Base-by-base conservation (phyloP, 805 yeast genomes). In the Teunomyces barrocoloradensis region DNA sequence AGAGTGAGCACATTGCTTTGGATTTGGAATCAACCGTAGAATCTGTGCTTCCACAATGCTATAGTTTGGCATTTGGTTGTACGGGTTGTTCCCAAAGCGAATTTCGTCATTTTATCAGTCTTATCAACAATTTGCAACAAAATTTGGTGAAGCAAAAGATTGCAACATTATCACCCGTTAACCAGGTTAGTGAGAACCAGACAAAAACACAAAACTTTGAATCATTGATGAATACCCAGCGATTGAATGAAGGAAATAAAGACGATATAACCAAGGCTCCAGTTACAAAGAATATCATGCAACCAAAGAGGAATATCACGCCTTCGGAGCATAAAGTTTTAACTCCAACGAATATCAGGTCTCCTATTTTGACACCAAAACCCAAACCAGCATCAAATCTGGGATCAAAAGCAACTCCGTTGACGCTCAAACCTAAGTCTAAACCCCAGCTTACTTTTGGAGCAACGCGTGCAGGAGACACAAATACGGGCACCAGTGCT, bases 1-100 rank as follows among this genome's bases (percentile, higher is more conserved):
- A 73, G 23, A 75, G 61, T 81, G 47, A 59, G 3, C 69, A 66
- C 44, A 54, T 69, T 6, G 49, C 53, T n/a, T 52, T 69, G 28
- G 68, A 64, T 23, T 44, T 68, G 17, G 73, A 69, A 13, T 46
- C 59, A 1, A 38, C 58, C 25, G 63, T 68, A 2, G 70, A 64
- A 21, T 47, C 55, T 2, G 58, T 68, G 2, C 50, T 69, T 33
- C 66, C 67, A 4, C 67, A 66, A 43, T 63, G 73, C 34, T 51
- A 43, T 36, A 35, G 44, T 18, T 56, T 73, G 38, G 60, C 65
- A 1, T 71, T 71, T 54, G 69, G 72, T 2, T 71, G 76, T 47
- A 61, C 58, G 42, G 74, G 70, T 34, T 71, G 75, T 49, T 61
- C 61, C 25, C 61, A 60, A 42, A 18, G 33, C 3, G 76, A 72